Conservation (phyloP, 2,329 filamentous ascomycete genomes). For the Ophiostoma sp. region DNA sequence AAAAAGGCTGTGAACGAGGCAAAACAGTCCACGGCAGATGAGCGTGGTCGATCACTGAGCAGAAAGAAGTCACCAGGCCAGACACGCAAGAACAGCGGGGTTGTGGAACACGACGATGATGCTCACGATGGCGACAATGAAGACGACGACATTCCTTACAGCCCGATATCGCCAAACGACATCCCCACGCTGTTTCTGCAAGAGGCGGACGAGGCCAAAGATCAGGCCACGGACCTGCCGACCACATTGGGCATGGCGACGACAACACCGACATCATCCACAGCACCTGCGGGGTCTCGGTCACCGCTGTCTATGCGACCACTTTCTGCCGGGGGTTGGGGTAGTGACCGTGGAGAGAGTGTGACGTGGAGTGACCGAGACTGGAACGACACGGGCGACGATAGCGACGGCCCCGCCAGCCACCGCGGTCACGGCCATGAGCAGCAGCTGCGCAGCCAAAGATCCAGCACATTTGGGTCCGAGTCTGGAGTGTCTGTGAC, state of each 20-base stretch:
- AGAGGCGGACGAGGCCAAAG: constrained; percentile 4
- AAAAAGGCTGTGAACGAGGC: background rate
- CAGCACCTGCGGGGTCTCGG: background rate
- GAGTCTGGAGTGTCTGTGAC: constrained; percentile 18
- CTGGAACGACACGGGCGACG: constrained; percentile 51
- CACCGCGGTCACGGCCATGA: background rate
- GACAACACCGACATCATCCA: background rate
- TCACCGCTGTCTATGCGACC: constrained; percentile 1
- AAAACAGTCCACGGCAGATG: background rate
- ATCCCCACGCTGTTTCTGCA: background rate
- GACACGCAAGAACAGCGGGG: background rate
- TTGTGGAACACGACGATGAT: background rate
- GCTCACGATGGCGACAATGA: constrained; percentile 9
- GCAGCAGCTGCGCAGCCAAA: constrained; percentile 6
- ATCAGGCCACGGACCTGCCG: constrained; percentile 19
- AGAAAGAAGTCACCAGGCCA: background rate
- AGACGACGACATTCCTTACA: background rate
- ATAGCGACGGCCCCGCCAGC: constrained; percentile 35
- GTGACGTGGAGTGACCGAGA: constrained; percentile 62
- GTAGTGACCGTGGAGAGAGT: constrained; percentile 44
- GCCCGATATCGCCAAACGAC: background rate
- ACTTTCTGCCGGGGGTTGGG: constrained; percentile 23
- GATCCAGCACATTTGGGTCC: constrained; percentile 20
- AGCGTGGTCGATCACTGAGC: constrained; percentile 5
- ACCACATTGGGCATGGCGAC: background rate